These are phyloP conservation scores for Lasiodiplodia gonubiensis DNA, from an alignment of 2,329 filamentous ascomycete genomes.

Conservation along the genomic window DNA sequence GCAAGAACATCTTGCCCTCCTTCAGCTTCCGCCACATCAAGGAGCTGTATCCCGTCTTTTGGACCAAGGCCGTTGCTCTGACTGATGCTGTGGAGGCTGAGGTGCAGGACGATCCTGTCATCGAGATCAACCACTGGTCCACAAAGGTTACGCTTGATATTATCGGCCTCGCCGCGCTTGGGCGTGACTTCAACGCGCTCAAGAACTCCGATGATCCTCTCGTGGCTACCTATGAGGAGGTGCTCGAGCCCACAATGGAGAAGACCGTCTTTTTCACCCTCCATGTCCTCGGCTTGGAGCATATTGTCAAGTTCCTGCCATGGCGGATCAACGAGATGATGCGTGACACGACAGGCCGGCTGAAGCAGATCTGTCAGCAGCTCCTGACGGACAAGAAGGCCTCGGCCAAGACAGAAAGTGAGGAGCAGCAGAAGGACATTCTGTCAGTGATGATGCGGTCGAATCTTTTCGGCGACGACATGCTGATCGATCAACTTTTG, in stretches of 20 bases:
- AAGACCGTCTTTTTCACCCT: slow-evolving; percentile 54
- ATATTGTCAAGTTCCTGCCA: slow-evolving; percentile 50
- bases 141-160: slow-evolving; percentile 55
- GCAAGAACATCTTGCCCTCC: slow-evolving; percentile 79
- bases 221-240: slow-evolving; percentile 50
- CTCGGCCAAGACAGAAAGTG: slow-evolving; percentile 43
- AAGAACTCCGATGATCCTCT: slow-evolving; percentile 51
- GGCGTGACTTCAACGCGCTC: slow-evolving; percentile 50
- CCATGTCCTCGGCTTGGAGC: slow-evolving; percentile 46
- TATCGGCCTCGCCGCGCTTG: slow-evolving; percentile 53
- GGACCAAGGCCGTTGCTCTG: slow-evolving; percentile 74
- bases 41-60: slow-evolving; percentile 82
- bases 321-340: slow-evolving; percentile 55
- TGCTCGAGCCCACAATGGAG: slow-evolving; percentile 54
- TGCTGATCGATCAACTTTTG: slow-evolving; percentile 61
- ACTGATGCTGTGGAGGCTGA: slow-evolving; percentile 65
- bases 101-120: slow-evolving; percentile 50
- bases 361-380: slow-evolving; percentile 51
- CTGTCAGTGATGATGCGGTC: slow-evolving; percentile 58
- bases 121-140: slow-evolving; percentile 52
- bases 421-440: slow-evolving; percentile 47
- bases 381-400: slow-evolving; percentile 57
- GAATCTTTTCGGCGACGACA: slow-evolving; percentile 58
- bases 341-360: slow-evolving; percentile 42
- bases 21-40: slow-evolving; percentile 89